A percentile compares a stretch with the other conserved stretches of the same genome.
Evolutionary conservation across 768 basidiomycete species (phyloP).

Genomic region (Mycena pura): DNA sequence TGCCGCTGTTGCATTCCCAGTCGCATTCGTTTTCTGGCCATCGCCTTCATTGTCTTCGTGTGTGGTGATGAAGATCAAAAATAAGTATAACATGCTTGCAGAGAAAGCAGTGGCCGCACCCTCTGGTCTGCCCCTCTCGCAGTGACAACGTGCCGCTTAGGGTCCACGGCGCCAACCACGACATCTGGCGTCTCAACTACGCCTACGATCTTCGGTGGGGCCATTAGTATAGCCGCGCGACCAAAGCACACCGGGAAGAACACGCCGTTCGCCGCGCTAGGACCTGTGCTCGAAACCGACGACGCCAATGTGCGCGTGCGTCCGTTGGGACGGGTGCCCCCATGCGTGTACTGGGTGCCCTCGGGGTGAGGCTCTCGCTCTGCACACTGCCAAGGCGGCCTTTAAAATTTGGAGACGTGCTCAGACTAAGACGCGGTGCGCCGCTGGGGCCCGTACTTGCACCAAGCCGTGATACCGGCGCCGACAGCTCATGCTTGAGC

Average conservation of each 20-base stretch:
- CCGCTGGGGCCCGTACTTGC: not conserved
- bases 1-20: not conserved
- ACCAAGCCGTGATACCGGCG: conserved; percentile 1
- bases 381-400: conserved; percentile 29
- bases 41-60: conserved; percentile 63
- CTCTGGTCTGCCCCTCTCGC: conserved; percentile 87
- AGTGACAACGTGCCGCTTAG: conserved; percentile 85
- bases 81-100: conserved; percentile 7
- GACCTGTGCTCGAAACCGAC: conserved; percentile 29
- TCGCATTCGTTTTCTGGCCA: conserved; percentile 22
- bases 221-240: conserved; percentile 77
- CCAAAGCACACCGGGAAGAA: conserved; percentile 62
- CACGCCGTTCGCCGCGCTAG: conserved; percentile 27
- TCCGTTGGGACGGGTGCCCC: conserved; percentile 43
- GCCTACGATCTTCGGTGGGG: conserved; percentile 83
- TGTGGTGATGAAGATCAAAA: conserved; percentile 79
- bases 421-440: conserved; percentile 7
- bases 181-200: conserved; percentile 89
- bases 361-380: conserved; percentile 46
- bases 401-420: conserved; percentile 11
- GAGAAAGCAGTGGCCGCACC: conserved; percentile 50
- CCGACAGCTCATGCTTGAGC: not conserved
- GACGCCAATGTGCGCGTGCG: conserved; percentile 49
- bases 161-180: conserved; percentile 88
- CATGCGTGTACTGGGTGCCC: conserved; percentile 49